Conservation (phyloP, 2,329 filamentous ascomycete genomes). For the Sporothrix mexicana region DNA sequence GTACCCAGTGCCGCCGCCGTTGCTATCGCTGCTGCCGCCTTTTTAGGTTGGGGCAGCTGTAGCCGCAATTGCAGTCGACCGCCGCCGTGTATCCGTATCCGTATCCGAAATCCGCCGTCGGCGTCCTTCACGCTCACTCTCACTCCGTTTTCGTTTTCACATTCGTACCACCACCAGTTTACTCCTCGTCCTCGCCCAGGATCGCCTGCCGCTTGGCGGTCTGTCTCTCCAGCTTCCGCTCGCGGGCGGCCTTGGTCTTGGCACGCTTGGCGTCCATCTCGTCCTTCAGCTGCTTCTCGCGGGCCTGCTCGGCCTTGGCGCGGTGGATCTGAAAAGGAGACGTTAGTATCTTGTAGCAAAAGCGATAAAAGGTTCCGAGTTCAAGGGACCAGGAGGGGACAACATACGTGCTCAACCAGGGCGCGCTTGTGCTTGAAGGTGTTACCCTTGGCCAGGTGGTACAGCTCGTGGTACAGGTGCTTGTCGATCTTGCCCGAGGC, state of each 20-base stretch:
- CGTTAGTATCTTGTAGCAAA: background rate
- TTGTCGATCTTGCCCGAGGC: constrained; percentile 99
- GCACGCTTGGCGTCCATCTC: constrained; percentile 99
- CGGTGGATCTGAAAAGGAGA: constrained; percentile 85
- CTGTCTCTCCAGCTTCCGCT: constrained; percentile 94
- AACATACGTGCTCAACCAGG: constrained; percentile 98
- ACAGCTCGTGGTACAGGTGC: constrained; percentile 99
- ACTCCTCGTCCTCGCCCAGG: constrained; percentile 70
- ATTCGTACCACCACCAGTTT: constrained; percentile 39
- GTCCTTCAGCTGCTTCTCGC: constrained; percentile 95
- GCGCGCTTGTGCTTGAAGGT: constrained; percentile 99
- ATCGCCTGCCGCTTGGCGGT: constrained; percentile 88
- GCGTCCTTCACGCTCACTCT: constrained; percentile 37
- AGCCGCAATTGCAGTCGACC: background rate
- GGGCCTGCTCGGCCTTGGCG: constrained; percentile 99
- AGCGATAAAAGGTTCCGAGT: background rate
- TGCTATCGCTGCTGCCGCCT: constrained; percentile 11
- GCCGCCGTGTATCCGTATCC: background rate
- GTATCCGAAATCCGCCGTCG: background rate
- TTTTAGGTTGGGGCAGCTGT: background rate
- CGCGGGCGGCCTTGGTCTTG: constrained; percentile 99
- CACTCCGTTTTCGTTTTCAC: constrained; percentile 4
- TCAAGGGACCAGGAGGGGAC: too few relatives aligned
- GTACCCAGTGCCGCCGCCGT: constrained; percentile 2
- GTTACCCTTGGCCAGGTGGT: constrained; percentile 99